Evolutionary conservation across 2,329 filamentous ascomycete genomes (phyloP), one percentile per base, ranked within the genome.

Genomic region (Sclerotinia sclerotiorum): DNA sequence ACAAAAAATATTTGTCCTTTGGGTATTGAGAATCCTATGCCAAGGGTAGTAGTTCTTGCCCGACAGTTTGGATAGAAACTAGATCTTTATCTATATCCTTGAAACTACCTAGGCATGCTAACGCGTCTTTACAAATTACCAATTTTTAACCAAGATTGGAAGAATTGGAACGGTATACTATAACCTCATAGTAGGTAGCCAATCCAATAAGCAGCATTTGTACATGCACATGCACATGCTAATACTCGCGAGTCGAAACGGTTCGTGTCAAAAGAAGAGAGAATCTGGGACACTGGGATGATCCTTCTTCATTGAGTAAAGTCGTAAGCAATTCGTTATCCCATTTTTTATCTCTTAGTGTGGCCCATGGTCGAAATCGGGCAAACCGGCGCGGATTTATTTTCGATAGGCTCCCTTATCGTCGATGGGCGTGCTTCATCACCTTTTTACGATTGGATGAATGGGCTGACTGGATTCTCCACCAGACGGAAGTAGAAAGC

Each of bases 341-440:
- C 58, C 29, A 49, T 39, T 51, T 39, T n/a, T 39, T 35, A 39
- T 4, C 15, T 48, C 24, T 24, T 27, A 44, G 35, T 10, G 15
- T 62, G 46, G 29, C 8, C 46, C 60, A 39, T 62, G 13, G 6
- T 5, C n/a, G 39, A 24, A 39, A 62, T 21, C 32, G 60, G 60
- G 60, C 46, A 51, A 39, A 62, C 46, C 21, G 58, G 49, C 35
- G 29, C 49, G 44, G 29, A 10, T 35, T 35, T 19, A 19, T 39
- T 24, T 19, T 19, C 27, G 58, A 62, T 62, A 51, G 46, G 29
- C 46, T 24, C 39, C n/a, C 46, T 62, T 42, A 62, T 62, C 60
- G n/a, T 27, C 10, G 46, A 62, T 39, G 29, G n/a, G 60, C 60
- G 60, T 62, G 60, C 60, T 51, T 51, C 60, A 62, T 62, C 29